Evolutionary conservation across 2,329 filamentous ascomycete species (phyloP).

Genomic region (Whalleya microplaca): DNA sequence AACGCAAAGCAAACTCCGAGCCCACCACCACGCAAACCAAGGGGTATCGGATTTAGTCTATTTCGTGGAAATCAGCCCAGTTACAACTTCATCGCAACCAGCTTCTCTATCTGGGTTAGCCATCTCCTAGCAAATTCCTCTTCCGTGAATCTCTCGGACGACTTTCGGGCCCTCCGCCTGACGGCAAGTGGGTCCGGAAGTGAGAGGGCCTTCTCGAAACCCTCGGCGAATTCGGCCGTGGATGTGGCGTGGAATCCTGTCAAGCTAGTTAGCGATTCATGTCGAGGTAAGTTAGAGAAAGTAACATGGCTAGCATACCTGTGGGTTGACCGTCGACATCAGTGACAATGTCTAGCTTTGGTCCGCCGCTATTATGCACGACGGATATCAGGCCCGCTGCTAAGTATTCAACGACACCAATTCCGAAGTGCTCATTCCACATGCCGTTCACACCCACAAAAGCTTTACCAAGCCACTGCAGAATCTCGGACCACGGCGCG

Average conservation of each 20-base stretch:
- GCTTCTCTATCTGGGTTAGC: conserved; percentile 72
- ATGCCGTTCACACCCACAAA: conserved; percentile 94
- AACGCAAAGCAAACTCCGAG: conserved; percentile 17
- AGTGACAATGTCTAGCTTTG: conserved; percentile 90
- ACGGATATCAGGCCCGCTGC: conserved; percentile 91
- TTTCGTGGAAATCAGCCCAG: neutral
- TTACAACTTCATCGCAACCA: conserved; percentile 56
- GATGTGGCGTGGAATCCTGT: conserved; percentile 85
- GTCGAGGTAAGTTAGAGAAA: neutral
- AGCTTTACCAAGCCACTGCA: conserved; percentile 75
- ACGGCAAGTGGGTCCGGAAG: conserved; percentile 75
- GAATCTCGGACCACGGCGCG: conserved; percentile 84
- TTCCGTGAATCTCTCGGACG: conserved; percentile 84
- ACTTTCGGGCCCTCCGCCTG: conserved; percentile 74
- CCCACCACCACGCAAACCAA: conserved; percentile 15
- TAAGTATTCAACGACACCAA: conserved; percentile 97
- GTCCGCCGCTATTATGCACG: conserved; percentile 90
- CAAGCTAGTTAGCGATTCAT: conserved; percentile 20
- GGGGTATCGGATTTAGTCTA: conserved; percentile 24
- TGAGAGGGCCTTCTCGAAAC: conserved; percentile 76
- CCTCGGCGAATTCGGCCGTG: conserved; percentile 75
- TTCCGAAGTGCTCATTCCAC: conserved; percentile 99
- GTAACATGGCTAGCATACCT: conserved; percentile 52
- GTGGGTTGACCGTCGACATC: conserved; percentile 77
- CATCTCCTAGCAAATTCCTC: conserved; percentile 82